phyloP scores from a whole-genome alignment of 345 rosid species.

The Citrus reticulata region DNA sequence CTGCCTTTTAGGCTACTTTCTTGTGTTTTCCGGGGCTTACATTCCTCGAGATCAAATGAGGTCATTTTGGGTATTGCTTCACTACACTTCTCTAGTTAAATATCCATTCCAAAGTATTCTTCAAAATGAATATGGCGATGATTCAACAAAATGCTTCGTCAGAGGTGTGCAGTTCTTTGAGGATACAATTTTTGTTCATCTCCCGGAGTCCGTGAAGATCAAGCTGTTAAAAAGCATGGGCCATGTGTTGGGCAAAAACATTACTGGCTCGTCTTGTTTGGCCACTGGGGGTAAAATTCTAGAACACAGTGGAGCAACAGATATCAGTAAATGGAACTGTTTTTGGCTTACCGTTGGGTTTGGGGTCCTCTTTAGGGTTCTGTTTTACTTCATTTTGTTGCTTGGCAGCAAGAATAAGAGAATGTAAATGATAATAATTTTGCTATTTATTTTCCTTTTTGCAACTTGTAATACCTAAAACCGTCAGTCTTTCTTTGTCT shows the following conservation, averaged over 20 bases:
- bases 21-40: constrained; percentile 89
- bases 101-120: constrained; percentile 70
- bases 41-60: constrained; percentile 68
- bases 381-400: constrained; percentile 72
- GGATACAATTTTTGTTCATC: constrained; percentile 48
- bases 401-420: constrained; percentile 87
- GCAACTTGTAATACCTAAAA: too few relatives aligned
- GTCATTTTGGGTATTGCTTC: constrained; percentile 80
- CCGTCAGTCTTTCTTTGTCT: too few relatives aligned
- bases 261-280: constrained; percentile 69
- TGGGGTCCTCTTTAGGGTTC: constrained; percentile 82
- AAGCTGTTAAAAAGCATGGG: constrained; percentile 56
- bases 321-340: constrained; percentile 76
- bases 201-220: constrained; percentile 37
- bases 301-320: constrained; percentile 62
- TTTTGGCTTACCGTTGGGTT: constrained; percentile 81
- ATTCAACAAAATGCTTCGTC: constrained; percentile 60
- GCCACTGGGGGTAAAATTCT: constrained; percentile 62
- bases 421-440: constrained; percentile 18
- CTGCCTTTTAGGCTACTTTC: constrained; percentile 72
- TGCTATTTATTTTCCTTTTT: too few relatives aligned
- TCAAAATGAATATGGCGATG: constrained; percentile 50
- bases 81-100: constrained; percentile 78
- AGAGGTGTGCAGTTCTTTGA: constrained; percentile 79
- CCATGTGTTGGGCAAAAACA: constrained; percentile 43